These are phyloP conservation scores for Boletus subparvulus DNA, from an alignment of 768 basidiomycete species.

Conservation along the genomic window DNA sequence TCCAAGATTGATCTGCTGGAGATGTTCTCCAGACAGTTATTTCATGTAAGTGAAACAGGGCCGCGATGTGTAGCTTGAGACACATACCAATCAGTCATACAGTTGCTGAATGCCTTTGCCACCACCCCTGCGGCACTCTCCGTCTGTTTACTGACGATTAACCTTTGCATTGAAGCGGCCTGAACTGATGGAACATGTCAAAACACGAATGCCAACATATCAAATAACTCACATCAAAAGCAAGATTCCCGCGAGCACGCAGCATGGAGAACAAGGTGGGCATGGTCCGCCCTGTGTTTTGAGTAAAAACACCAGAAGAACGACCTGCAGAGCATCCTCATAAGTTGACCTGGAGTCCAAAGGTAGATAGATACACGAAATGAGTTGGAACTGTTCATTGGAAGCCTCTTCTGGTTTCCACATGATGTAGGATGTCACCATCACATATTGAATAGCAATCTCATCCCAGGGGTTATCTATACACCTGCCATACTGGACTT, in stretches of 20 bases:
- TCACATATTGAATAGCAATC: constrained; percentile 78
- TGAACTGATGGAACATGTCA: constrained; percentile 23
- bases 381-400: constrained; percentile 73
- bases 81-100: constrained; percentile 77
- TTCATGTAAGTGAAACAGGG: not conserved
- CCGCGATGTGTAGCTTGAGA: not conserved
- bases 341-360: not conserved
- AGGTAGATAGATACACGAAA: constrained; percentile 56
- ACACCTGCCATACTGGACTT: constrained; percentile 48
- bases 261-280: constrained; percentile 80
- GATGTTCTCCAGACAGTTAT: constrained; percentile 47
- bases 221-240: constrained; percentile 63
- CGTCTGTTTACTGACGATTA: constrained; percentile 63
- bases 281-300: constrained; percentile 83
- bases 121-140: constrained; percentile 87
- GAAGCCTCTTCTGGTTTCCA: constrained; percentile 73
- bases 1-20: constrained; percentile 70
- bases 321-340: constrained; percentile 40
- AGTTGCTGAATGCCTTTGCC: constrained; percentile 86
- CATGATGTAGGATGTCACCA: constrained; percentile 69
- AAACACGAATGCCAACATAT: not conserved
- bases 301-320: constrained; percentile 78
- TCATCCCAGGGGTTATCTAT: constrained; percentile 83
- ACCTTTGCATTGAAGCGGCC: constrained; percentile 61
- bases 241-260: constrained; percentile 79